Evolutionary conservation across 805 yeast genomes (phyloP), one percentile per base, ranked within the genome.

Genomic region (Saccharomycopsis sp.): DNA sequence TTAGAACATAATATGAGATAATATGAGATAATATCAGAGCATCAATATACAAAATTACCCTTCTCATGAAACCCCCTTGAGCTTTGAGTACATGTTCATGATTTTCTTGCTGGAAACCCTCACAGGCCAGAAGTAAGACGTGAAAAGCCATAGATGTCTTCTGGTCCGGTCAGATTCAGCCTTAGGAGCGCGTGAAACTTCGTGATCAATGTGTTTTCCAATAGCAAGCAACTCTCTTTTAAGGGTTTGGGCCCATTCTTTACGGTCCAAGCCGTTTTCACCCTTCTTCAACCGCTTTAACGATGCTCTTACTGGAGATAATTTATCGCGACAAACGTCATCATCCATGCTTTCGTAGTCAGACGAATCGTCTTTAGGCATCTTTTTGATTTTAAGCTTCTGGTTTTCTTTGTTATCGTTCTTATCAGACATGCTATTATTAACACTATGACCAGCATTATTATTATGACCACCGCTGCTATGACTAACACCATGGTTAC

Each of bases 101-200:
- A 90, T 81, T 72, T 86, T 86, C 44, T 76, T 71, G 61, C 93
- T 85, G 49, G 87, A 82, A n/a, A 85, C 97, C 62, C 81, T 80
- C 2, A 84, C 87, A 1, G 97, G 97, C 97, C 97, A 90, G 73
- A 84, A 90, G 56, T 81, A 79, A 20, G 91, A 78, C 2, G 94
- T 89, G 69, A 86, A 89, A 34, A 87, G 81, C 97, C 97, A 90
- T 60, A 90, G 72, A 66, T 89, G 94, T 68, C 80, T 85, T 58
- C 76, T 74, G 59, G 73, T 65, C 66, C 76, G 79, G 3, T 71
- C 75, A 29, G 74, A 67, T 22, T 74, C 73, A 15, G 63, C 63
- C 2, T 66, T 65, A 1, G 19, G 19, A 3, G 47, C 41, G 15
- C 35, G 22, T 24, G 25, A 12, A 24, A 58, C 52, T 22, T 61